Evolutionary conservation across 441 rosid species (phyloP).

Genomic region (Kokia cookei): DNA sequence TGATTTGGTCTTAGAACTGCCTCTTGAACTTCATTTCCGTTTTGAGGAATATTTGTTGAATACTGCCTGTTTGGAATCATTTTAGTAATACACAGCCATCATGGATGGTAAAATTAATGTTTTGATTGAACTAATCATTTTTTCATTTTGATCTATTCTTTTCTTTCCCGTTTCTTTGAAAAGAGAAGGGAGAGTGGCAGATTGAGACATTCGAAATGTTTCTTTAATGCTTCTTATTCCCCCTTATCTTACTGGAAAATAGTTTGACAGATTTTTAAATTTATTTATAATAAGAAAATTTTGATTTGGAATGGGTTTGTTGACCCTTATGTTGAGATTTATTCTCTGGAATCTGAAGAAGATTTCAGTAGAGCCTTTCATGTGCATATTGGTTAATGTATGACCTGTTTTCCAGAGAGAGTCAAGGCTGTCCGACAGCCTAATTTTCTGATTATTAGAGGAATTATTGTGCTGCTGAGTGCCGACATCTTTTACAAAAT

Average conservation of each 20-base stretch:
- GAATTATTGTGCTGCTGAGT: background rate
- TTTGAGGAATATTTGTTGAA: background rate
- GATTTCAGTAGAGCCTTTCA: background rate
- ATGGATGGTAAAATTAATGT: background rate
- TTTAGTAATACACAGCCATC: background rate
- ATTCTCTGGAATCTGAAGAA: background rate
- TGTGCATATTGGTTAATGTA: background rate
- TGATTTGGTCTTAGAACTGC: background rate
- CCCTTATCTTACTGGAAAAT: background rate
- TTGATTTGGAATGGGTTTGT: background rate
- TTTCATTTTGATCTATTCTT: background rate
- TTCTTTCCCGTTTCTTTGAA: background rate
- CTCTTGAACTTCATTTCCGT: background rate
- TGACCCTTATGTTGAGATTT: background rate
- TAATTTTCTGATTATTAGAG: background rate
- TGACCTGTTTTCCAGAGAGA: background rate
- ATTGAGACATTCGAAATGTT: background rate
- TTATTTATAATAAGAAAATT: background rate
- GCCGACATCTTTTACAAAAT: background rate
- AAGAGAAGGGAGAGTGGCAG: background rate
- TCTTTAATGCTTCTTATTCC: background rate
- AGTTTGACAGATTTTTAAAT: background rate
- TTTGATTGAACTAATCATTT: background rate
- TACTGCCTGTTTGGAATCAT: background rate
- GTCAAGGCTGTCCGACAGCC: background rate